Base-by-base conservation (phyloP, 192 early-diverging fungal species). In the Coemansia asiatica region DNA sequence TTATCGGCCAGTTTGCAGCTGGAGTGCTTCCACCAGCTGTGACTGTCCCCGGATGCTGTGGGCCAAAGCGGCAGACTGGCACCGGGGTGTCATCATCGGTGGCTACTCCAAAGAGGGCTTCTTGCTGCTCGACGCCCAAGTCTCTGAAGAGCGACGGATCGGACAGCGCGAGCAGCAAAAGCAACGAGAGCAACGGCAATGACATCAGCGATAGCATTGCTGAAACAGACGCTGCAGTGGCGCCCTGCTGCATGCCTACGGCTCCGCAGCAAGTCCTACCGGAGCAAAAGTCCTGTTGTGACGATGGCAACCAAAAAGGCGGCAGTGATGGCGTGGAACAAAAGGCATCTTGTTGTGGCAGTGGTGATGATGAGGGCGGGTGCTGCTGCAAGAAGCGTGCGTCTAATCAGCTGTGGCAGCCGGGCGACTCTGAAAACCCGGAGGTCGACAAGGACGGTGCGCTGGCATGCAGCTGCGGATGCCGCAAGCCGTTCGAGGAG, bases 381-480 rank as follows among this genome's bases (percentile, higher is more conserved):
- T 60, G 29, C 54, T 56, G 26, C 38, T 51, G 54, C 54, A 68
- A 29, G 28, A 62, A 63, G 27, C 66, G 63, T 31, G 61, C 59
- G 40, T 56, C 61, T 0, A 46, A 21, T 19, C 4, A 19, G 58
- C 16, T 40, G 23, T 80, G 77, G 77, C 61, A 56, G 72, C 77
- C 72, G 1, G 64, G 66, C 22, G 63, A 64, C 48, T 61, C 72
- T 0, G 28, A 61, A 0, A 68, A 60, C 53, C 68, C 77, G 3
- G 44, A 53, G 31, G 57, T 85, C 16, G 79, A 85, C 60, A 67
- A 61, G 0, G 84, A 87, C 66, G 86, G 86, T 1, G 83, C 79
- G 10, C 64, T 81, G 61, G 65, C 77, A 6, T 88, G 87, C 61
- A 83, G 78, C 56, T 88, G 87, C 61, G 87, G 87, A 2, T 88